Evolutionary conservation across 805 yeast species (phyloP).

Genomic region (Wickerhamiella australiensis): DNA sequence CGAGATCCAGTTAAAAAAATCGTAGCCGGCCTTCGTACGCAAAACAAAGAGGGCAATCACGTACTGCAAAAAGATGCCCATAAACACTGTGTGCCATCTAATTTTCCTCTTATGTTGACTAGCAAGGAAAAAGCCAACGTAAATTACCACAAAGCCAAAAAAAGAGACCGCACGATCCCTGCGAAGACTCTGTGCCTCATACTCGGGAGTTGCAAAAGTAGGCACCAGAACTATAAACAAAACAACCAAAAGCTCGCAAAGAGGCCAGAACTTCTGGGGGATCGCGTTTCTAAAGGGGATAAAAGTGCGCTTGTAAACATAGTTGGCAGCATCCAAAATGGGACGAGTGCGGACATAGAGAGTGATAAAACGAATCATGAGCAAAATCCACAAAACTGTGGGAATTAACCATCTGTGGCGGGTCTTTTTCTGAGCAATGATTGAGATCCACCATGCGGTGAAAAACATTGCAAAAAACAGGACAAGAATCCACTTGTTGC

Average conservation of each 20-base stretch:
- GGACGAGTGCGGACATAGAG: constrained; percentile 35
- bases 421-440: constrained; percentile 38
- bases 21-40: constrained; percentile 48
- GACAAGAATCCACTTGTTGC: constrained; percentile 23
- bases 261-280: constrained; percentile 35
- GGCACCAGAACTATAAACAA: constrained; percentile 41
- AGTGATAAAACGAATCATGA: constrained; percentile 41
- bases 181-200: constrained; percentile 36
- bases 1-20: constrained; percentile 49
- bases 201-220: constrained; percentile 39
- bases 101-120: constrained; percentile 37
- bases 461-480: constrained; percentile 31
- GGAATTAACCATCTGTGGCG: constrained; percentile 48
- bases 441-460: constrained; percentile 49
- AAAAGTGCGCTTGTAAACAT: constrained; percentile 27
- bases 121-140: constrained; percentile 35
- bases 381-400: constrained; percentile 39
- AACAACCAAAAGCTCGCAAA: constrained; percentile 36
- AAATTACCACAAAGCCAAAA: constrained; percentile 40
- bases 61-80: constrained; percentile 49
- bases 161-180: constrained; percentile 47
- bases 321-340: constrained; percentile 24
- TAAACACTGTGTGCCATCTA: constrained; percentile 48
- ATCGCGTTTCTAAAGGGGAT: constrained; percentile 25
- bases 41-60: constrained; percentile 49